Conservation (phyloP, 2,329 filamentous ascomycete species). For the Ophiocordyceps camponoti-leonardi region DNA sequence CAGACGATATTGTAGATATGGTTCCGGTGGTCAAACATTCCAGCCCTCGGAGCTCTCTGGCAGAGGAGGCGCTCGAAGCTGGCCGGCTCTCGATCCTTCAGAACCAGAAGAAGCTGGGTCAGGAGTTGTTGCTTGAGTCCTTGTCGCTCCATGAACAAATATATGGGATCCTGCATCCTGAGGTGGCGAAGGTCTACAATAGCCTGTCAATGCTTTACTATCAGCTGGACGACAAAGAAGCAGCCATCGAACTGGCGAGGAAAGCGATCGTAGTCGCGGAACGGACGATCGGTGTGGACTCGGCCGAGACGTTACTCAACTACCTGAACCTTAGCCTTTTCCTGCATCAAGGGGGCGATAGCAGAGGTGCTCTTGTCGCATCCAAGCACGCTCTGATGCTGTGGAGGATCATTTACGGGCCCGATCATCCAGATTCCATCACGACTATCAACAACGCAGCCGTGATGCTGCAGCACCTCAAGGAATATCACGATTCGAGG, state of each 20-base stretch:
- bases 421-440: conserved; percentile 89
- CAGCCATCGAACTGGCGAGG: conserved; percentile 83
- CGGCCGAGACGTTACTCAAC: conserved; percentile 80
- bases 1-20: conserved; percentile 80
- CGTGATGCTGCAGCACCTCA: conserved; percentile 93
- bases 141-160: conserved; percentile 95
- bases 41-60: conserved; percentile 72
- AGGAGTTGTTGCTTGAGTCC: conserved; percentile 90
- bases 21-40: conserved; percentile 95
- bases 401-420: conserved; percentile 93
- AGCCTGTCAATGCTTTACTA: conserved; percentile 92
- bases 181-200: conserved; percentile 91
- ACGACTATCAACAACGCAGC: conserved; percentile 98
- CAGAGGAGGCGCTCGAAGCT: conserved; percentile 90
- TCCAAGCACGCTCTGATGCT: conserved; percentile 84
- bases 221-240: conserved; percentile 93
- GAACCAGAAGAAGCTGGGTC: conserved; percentile 85
- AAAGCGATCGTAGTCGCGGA: conserved; percentile 96
- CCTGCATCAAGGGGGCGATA: conserved; percentile 82
- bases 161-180: conserved; percentile 90
- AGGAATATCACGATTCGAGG: conserved; percentile 86
- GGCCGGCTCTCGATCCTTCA: conserved; percentile 93
- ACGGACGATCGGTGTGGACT: conserved; percentile 83
- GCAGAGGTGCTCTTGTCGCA: conserved; percentile 70
- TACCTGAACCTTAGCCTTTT: conserved; percentile 94